A percentile compares a stretch with the other conserved stretches of the same genome.
Evolutionary conservation across 1,284 basidiomycete species (phyloP).

Genomic region (Fistulinella cinereoalba): DNA sequence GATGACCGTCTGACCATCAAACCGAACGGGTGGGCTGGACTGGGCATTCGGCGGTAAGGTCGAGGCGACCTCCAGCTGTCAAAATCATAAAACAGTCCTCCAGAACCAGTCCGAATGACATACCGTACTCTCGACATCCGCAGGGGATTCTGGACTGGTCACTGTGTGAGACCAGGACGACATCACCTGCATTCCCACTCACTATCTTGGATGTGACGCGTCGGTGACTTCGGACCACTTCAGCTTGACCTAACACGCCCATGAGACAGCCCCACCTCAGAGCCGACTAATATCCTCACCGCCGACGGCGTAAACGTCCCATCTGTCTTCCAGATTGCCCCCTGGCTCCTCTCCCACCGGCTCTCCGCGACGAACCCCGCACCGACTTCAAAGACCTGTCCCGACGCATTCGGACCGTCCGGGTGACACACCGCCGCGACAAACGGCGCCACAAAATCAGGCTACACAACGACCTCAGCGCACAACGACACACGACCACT

Average conservation of each 20-base stretch:
- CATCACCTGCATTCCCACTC: slow-evolving; percentile 32
- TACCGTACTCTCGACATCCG: slow-evolving; percentile 71
- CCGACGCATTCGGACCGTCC: slow-evolving; percentile 79
- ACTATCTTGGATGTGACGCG: slow-evolving; percentile 79
- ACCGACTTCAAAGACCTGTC: slow-evolving; percentile 91
- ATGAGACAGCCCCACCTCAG: slow-evolving; percentile 1
- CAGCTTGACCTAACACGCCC: slow-evolving; percentile 59
- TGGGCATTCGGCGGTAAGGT: slow-evolving; percentile 73
- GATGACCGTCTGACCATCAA: slow-evolving; percentile 89
- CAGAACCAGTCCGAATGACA: slow-evolving; percentile 8
- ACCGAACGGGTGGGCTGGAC: slow-evolving; percentile 70
- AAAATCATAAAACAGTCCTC: slow-evolving; percentile 2
- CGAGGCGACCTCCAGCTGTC: slow-evolving; percentile 69
- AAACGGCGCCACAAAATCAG: slow-evolving; percentile 92
- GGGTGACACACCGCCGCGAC: slow-evolving; percentile 78
- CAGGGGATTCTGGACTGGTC: slow-evolving; percentile 61
- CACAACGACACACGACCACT: not conserved
- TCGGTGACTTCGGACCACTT: slow-evolving; percentile 83
- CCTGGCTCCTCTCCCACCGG: slow-evolving; percentile 90
- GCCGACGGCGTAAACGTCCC: slow-evolving; percentile 92
- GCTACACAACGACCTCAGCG: slow-evolving; percentile 41
- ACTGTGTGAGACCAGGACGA: slow-evolving; percentile 3
- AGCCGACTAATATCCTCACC: slow-evolving; percentile 41
- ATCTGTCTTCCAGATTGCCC: slow-evolving; percentile 89
- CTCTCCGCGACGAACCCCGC: slow-evolving; percentile 93